These are phyloP conservation scores for Priceomyces melissophilus DNA, from an alignment of 805 yeast species.

Conservation along the genomic window DNA sequence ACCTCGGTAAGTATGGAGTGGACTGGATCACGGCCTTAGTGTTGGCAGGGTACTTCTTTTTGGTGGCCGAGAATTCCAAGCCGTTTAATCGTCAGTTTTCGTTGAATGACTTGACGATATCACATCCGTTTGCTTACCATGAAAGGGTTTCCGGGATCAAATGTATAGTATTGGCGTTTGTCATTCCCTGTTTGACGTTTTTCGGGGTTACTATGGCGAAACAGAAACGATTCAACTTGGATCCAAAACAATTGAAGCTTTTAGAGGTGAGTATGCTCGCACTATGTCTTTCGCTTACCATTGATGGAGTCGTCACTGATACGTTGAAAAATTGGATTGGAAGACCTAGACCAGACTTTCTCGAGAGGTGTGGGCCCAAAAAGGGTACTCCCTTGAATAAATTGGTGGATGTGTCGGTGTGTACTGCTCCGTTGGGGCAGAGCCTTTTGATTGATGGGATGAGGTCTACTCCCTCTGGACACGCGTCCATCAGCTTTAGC, in stretches of 20 bases:
- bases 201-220: conserved; percentile 14
- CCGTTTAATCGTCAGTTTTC: conserved; percentile 37
- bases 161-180: conserved; percentile 26
- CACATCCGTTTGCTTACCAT: conserved; percentile 31
- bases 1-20: conserved; percentile 7
- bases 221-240: conserved; percentile 1
- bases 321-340: conserved; percentile 34
- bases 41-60: conserved; percentile 24
- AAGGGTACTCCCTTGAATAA: conserved; percentile 20
- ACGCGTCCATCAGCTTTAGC: conserved; percentile 50
- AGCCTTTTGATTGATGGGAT: conserved; percentile 45
- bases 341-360: conserved; percentile 34
- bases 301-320: conserved; percentile 35
- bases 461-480: conserved; percentile 59
- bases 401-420: conserved; percentile 24
- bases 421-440: conserved; percentile 32
- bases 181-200: conserved; percentile 27
- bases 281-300: conserved; percentile 22
- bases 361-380: conserved; percentile 30
- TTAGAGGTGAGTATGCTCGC: conserved; percentile 31
- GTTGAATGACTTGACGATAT: conserved; percentile 26
- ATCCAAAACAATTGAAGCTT: conserved; percentile 14
- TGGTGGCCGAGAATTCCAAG: conserved; percentile 27
- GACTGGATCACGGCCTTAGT: conserved; percentile 30
- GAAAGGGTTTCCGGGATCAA: conserved; percentile 30